Base-by-base conservation (phyloP, 2,329 filamentous ascomycete species). In the Alternaria ventricosa region DNA sequence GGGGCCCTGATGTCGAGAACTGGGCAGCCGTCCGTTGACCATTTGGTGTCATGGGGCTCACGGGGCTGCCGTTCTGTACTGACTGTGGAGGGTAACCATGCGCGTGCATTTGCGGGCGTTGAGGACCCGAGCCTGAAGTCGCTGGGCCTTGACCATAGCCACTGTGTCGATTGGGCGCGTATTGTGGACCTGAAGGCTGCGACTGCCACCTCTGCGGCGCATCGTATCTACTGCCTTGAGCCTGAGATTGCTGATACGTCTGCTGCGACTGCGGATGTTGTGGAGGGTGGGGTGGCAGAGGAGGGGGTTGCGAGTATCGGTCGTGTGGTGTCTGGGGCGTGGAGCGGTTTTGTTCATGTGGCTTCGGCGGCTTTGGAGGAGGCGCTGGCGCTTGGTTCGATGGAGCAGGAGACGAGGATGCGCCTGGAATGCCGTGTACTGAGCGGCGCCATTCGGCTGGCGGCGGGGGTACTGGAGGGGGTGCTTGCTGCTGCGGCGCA, bases 401-500 rank as follows among this genome's bases (percentile, higher is more conserved):
- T 28, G 67, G 63, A 6, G 63, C 68, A 69, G 81, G 73, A 6
- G 80, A 80, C 4, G 80, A 76, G 27, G 81, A 79, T 8, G 75
- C 70, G 33, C 67, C 71, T 22, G 76, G 72, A 25, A 71, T 69
- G 12, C 76, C 74, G 11, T 76, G 76, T 23, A 71, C 70, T 13
- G 79, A 75, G 23, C 72, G 75, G 33, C 78, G 70, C 66, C 74
- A 78, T 71, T 91, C 89, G 25, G 88, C 88, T 9, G 91, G 92
- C 18, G 91, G 83, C 57, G 92, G 91, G 63, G 92, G 92, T n/a
- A 91, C 80, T 28, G 78, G 78, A 10, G 78, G 73, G 12, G 80
- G 70, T 67, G 80, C 76, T 61, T 71, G 77, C 47, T 67, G 70
- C 22, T 64, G 55, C 10, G 74, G 71, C 63, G 71, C 65, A 60